Percentiles rank a stretch among this genome's conserved stretches.
These are phyloP conservation scores for Wickerhamomyces canadensis DNA, from an alignment of 805 yeast genomes.

Conservation along the genomic window DNA sequence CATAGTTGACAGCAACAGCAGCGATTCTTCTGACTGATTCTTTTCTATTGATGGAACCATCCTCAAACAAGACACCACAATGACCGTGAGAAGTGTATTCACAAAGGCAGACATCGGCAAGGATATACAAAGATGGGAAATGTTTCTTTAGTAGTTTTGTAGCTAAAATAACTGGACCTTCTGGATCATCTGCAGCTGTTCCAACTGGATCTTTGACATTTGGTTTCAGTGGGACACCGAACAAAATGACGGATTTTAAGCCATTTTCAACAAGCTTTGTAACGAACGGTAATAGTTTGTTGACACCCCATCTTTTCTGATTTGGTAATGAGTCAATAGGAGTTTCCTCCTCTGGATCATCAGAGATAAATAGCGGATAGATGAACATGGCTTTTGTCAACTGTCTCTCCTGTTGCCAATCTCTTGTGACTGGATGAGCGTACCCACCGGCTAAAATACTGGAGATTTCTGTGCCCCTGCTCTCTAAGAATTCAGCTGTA, in stretches of 20 bases:
- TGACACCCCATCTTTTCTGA: constrained; percentile 82
- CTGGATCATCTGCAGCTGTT: constrained; percentile 90
- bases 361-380: constrained; percentile 85
- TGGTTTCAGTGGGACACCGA: constrained; percentile 81
- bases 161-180: constrained; percentile 88
- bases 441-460: constrained; percentile 91
- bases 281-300: constrained; percentile 70
- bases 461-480: constrained; percentile 54
- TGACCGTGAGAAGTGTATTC: constrained; percentile 98
- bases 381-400: constrained; percentile 85
- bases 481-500: constrained; percentile 62
- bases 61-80: constrained; percentile 86
- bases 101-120: constrained; percentile 95
- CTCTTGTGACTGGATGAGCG: constrained; percentile 80
- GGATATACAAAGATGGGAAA: constrained; percentile 80
- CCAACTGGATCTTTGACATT: constrained; percentile 79
- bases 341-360: constrained; percentile 72
- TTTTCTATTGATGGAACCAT: constrained; percentile 77
- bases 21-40: constrained; percentile 77
- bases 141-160: constrained; percentile 55
- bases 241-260: constrained; percentile 75
- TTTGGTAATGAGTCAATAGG: constrained; percentile 77
- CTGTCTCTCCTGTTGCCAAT: constrained; percentile 88
- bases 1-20: constrained; percentile 92
- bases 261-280: constrained; percentile 71